Evolutionary conservation across 140 eudicot genomes (phyloP).

Genomic region (Oenanthe javanica): DNA sequence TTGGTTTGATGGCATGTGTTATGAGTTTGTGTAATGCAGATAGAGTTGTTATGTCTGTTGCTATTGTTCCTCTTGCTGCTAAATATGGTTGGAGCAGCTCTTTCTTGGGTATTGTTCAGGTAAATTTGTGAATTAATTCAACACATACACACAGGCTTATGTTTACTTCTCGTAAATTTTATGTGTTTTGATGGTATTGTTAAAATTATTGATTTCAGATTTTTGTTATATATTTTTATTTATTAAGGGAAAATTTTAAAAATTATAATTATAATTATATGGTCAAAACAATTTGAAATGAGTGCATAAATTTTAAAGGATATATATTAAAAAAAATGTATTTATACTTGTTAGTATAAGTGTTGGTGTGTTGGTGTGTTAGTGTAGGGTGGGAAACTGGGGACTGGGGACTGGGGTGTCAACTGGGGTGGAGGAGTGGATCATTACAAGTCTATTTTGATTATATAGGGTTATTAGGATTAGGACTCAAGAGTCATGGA

Average conservation of each 20-base stretch:
- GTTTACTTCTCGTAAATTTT: too few relatives aligned
- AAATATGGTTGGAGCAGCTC: constrained; percentile 84
- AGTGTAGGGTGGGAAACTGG: background rate
- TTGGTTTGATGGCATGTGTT: constrained; percentile 72
- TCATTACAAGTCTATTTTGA: too few relatives aligned
- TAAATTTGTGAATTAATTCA: constrained; percentile 9
- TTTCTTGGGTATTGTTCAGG: constrained; percentile 96
- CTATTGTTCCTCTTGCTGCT: constrained; percentile 89
- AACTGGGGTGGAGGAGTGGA: background rate
- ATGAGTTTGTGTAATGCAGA: constrained; percentile 98
- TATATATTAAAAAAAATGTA: background rate
- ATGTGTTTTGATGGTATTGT: too few relatives aligned
- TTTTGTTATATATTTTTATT: too few relatives aligned
- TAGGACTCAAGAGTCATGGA: too few relatives aligned
- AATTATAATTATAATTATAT: too few relatives aligned
- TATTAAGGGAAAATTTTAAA: too few relatives aligned
- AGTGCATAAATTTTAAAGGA: too few relatives aligned
- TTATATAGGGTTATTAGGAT: too few relatives aligned
- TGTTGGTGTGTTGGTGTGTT: background rate
- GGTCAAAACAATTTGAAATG: too few relatives aligned
- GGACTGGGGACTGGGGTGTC: background rate
- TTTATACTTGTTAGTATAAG: background rate
- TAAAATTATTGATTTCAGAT: too few relatives aligned
- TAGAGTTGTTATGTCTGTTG: constrained; percentile 96
- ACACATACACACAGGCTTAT: background rate